phyloP scores from a whole-genome alignment of 495 filamentous ascomycete genomes.

The Tuber calosporum region DNA sequence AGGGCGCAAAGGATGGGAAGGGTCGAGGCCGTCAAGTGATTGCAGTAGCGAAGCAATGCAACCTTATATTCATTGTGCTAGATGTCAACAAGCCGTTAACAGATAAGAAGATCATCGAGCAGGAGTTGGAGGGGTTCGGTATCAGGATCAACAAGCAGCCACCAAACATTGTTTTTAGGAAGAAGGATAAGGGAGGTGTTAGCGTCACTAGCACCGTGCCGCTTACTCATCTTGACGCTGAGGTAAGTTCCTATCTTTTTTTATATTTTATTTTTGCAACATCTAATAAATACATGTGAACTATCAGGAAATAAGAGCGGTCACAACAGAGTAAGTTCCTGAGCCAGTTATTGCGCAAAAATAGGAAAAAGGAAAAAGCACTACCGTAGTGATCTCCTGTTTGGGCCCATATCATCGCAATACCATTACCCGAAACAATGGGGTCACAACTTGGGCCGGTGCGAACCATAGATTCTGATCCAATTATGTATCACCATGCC shows the following conservation, averaged over 20 bases:
- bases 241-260: slow-evolving; percentile 47
- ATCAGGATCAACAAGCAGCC: slow-evolving; percentile 96
- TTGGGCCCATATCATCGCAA: not conserved
- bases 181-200: slow-evolving; percentile 98
- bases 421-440: not conserved
- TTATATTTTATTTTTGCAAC: not conserved
- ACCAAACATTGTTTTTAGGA: slow-evolving; percentile 95
- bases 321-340: not conserved
- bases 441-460: not conserved
- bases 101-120: slow-evolving; percentile 93
- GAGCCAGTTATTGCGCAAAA: not conserved
- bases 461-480: not conserved
- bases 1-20: slow-evolving; percentile 97
- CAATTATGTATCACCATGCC: slow-evolving; percentile 15
- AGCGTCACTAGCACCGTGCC: slow-evolving; percentile 88
- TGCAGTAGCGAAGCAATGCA: slow-evolving; percentile 96
- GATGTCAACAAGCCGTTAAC: slow-evolving; percentile 98
- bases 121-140: slow-evolving; percentile 94
- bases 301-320: not conserved
- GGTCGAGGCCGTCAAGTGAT: slow-evolving; percentile 98
- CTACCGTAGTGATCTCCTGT: not conserved
- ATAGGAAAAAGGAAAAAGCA: not conserved
- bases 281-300: not conserved
- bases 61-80: slow-evolving; percentile 96
- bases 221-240: slow-evolving; percentile 82